Evolutionary conservation across 371 early-diverging fungal genomes (phyloP).

Genomic region (Dichotomocladium elegans): DNA sequence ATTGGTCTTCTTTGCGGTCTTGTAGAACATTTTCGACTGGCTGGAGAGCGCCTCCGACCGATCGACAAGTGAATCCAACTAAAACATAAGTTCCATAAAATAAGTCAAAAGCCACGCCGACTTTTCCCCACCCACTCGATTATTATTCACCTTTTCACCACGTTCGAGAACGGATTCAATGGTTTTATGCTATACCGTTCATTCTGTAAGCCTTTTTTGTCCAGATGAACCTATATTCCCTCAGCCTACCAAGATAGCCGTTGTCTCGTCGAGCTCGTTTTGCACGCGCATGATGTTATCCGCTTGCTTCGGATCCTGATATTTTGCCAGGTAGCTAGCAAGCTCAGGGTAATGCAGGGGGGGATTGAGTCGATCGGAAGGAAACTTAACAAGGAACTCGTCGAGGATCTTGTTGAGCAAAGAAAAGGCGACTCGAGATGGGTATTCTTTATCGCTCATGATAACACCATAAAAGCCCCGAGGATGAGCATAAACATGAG

Average conservation of each 20-base stretch:
- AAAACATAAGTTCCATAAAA: neutral
- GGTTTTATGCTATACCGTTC: conserved; percentile 80
- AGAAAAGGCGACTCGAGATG: conserved; percentile 87
- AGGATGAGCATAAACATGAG: conserved; percentile 74
- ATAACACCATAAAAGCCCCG: conserved; percentile 78
- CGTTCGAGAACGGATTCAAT: conserved; percentile 95
- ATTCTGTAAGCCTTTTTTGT: neutral
- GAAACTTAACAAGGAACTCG: conserved; percentile 77
- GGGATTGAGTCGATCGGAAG: conserved; percentile 53
- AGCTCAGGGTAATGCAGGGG: conserved; percentile 68
- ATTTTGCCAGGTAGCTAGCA: conserved; percentile 67
- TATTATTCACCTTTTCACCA: conserved; percentile 81
- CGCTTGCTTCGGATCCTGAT: conserved; percentile 92
- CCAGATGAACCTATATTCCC: neutral
- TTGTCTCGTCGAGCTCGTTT: conserved; percentile 97
- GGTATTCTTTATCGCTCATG: conserved; percentile 90
- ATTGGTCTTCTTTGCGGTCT: conserved; percentile 97
- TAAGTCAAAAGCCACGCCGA: neutral
- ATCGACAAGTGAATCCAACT: conserved; percentile 91
- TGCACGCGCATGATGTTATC: conserved; percentile 96
- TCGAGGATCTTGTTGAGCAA: conserved; percentile 84
- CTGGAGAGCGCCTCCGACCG: conserved; percentile 85
- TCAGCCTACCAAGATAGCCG: conserved; percentile 76
- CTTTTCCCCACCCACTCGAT: neutral
- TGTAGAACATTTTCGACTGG: conserved; percentile 97